Evolutionary conservation across 2,329 filamentous ascomycete species (phyloP).

Genomic region (Botrytis galanthina): DNA sequence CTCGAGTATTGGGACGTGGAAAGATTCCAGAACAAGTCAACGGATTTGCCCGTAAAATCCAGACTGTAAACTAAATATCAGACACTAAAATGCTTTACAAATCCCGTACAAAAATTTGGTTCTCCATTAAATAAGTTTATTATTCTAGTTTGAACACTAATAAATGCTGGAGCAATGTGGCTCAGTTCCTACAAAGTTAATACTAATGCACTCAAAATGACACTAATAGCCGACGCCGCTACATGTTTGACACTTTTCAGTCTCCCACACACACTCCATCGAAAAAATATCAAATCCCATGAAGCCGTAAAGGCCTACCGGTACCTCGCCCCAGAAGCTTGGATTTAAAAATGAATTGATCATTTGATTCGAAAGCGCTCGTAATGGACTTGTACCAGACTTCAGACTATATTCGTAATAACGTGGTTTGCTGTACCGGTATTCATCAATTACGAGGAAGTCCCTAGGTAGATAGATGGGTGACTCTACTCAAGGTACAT

Average conservation of each 20-base stretch:
- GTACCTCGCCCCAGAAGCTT: background rate
- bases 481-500: background rate
- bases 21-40: constrained; percentile 6
- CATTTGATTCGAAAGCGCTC: background rate
- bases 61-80: background rate
- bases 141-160: background rate
- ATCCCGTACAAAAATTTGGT: background rate
- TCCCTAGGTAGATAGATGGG: background rate
- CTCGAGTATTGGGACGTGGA: background rate
- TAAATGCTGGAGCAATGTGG: background rate
- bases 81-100: background rate
- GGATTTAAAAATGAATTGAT: background rate
- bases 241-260: background rate
- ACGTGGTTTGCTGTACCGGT: background rate
- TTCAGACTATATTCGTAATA: background rate
- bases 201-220: background rate
- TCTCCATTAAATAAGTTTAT: background rate
- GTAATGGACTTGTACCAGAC: background rate
- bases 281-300: background rate
- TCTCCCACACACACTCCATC: background rate
- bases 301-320: background rate
- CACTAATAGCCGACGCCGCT: constrained; percentile 10
- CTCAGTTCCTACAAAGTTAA: background rate
- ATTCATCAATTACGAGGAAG: background rate
- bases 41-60: background rate